phyloP scores from a whole-genome alignment of 2,329 filamentous ascomycete genomes.

The Orbilia quercus region DNA sequence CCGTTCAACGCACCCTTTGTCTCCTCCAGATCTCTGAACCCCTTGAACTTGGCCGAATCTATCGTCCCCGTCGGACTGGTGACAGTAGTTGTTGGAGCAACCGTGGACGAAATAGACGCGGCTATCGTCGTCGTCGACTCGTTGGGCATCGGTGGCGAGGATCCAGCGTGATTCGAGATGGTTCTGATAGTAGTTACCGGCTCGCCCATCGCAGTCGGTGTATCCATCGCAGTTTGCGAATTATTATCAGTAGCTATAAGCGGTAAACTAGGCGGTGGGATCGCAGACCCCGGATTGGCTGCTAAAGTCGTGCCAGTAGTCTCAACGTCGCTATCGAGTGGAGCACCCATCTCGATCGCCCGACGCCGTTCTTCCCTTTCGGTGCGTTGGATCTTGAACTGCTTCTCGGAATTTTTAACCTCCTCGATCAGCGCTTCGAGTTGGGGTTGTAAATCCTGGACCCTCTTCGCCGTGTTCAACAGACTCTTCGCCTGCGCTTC shows the following conservation, averaged over 20 bases:
- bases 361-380: conserved; percentile 95
- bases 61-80: conserved; percentile 61
- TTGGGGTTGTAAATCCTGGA: conserved; percentile 87
- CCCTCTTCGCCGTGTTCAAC: conserved; percentile 82
- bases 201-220: conserved; percentile 49
- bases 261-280: conserved; percentile 56
- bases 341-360: conserved; percentile 86
- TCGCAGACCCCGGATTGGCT: conserved; percentile 36
- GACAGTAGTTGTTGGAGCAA: conserved; percentile 64
- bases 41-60: conserved; percentile 76
- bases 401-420: conserved; percentile 93
- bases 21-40: conserved; percentile 91
- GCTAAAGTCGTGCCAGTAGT: conserved; percentile 64
- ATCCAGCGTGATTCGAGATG: conserved; percentile 54
- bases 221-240: conserved; percentile 15
- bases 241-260: conserved; percentile 54
- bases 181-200: conserved; percentile 66
- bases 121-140: conserved; percentile 57
- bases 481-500: conserved; percentile 88
- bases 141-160: conserved; percentile 45
- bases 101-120: conserved; percentile 53
- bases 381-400: conserved; percentile 93
- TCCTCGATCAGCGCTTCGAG: conserved; percentile 87
- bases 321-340: conserved; percentile 77
- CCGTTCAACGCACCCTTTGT: conserved; percentile 69